These are phyloP conservation scores for Acorus calamus DNA, from an alignment of 106 monocot species.

Conservation along the genomic window DNA sequence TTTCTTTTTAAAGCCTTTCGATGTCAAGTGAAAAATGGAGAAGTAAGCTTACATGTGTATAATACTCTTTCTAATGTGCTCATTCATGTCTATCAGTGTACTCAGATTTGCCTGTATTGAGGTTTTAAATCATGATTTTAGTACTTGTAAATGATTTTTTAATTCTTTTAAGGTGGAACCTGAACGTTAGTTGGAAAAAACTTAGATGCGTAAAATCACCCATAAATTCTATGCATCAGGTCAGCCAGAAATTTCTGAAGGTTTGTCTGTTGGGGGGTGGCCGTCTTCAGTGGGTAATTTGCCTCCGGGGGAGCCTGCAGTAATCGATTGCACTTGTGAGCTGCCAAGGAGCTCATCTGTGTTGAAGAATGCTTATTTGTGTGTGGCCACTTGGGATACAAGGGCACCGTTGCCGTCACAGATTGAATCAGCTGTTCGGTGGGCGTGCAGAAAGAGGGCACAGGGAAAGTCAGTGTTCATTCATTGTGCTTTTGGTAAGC, in stretches of 20 bases:
- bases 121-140: no score
- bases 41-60: no score
- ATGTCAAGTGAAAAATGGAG: no score
- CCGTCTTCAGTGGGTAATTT: slow-evolving; percentile 50
- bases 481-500: slow-evolving; percentile 83
- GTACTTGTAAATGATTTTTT: no score
- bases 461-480: slow-evolving; percentile 65
- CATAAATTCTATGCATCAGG: no score
- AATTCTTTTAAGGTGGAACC: no score
- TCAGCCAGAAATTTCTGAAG: slow-evolving; percentile 41
- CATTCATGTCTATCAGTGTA: no score
- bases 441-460: slow-evolving; percentile 65
- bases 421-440: slow-evolving; percentile 77
- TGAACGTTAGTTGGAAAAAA: no score
- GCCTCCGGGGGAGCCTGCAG: slow-evolving; percentile 69
- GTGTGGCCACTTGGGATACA: slow-evolving; percentile 88
- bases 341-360: slow-evolving; percentile 50
- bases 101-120: no score
- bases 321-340: slow-evolving; percentile 98
- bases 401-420: slow-evolving; percentile 56
- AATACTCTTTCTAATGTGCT: no score
- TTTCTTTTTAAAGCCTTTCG: no score
- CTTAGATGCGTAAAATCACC: no score
- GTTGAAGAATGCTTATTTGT: slow-evolving; percentile 49
- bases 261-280: slow-evolving; percentile 89